Evolutionary conservation across 2,329 filamentous ascomycete species (phyloP).

Genomic region (Microdochium bolleyi): DNA sequence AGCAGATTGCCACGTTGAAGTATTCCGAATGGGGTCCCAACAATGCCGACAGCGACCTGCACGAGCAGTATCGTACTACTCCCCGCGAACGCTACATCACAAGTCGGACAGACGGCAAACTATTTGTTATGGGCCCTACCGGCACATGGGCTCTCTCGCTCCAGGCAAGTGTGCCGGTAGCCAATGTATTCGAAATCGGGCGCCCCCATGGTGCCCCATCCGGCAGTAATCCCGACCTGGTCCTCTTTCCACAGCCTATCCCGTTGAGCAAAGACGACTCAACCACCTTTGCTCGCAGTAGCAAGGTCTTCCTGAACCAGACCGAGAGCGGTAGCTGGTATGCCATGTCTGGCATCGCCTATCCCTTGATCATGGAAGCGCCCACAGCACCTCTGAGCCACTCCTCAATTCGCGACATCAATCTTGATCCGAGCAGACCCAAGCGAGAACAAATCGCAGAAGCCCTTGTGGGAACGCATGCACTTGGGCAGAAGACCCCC

Average conservation of each 20-base stretch:
- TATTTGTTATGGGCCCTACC: slow-evolving; percentile 68
- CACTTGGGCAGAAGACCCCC: slow-evolving; percentile 24
- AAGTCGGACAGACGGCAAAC: slow-evolving; percentile 73
- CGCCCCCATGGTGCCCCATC: slow-evolving; percentile 57
- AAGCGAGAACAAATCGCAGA: slow-evolving; percentile 44
- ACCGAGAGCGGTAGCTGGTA: slow-evolving; percentile 89
- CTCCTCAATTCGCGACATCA: not conserved
- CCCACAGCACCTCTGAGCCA: slow-evolving; percentile 24
- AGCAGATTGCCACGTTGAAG: slow-evolving; percentile 77
- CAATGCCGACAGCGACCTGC: slow-evolving; percentile 79
- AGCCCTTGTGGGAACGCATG: slow-evolving; percentile 65
- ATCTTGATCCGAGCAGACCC: slow-evolving; percentile 4
- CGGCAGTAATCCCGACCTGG: slow-evolving; percentile 65
- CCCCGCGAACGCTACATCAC: slow-evolving; percentile 88
- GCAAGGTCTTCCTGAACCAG: slow-evolving; percentile 76
- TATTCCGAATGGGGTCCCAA: slow-evolving; percentile 96
- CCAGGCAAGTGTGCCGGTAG: slow-evolving; percentile 69
- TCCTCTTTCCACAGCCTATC: slow-evolving; percentile 79
- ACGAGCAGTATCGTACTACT: slow-evolving; percentile 70
- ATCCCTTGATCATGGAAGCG: slow-evolving; percentile 74
- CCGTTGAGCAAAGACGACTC: slow-evolving; percentile 48
- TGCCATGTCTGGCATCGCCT: slow-evolving; percentile 78
- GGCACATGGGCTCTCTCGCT: slow-evolving; percentile 56
- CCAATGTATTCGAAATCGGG: slow-evolving; percentile 81
- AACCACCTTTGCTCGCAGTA: slow-evolving; percentile 43